A percentile compares a stretch with the other conserved stretches of the same genome.
Conservation (phyloP, 148 eudicot species). For the Silene latifolia region DNA sequence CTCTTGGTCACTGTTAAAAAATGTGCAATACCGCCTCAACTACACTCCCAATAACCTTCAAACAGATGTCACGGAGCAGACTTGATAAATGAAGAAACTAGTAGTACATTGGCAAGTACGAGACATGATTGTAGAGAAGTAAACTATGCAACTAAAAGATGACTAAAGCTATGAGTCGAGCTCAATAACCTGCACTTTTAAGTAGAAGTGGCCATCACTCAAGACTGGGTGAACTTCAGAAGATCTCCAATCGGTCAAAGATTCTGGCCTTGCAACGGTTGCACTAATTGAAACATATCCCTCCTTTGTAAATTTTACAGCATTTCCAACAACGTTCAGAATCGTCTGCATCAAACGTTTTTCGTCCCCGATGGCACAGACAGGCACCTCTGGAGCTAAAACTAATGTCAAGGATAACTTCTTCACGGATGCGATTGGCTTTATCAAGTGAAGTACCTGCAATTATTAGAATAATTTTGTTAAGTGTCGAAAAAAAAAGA, state of each 20-base stretch:
- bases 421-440: conserved; percentile 79
- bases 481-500: not conserved
- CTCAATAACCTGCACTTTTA: conserved; percentile 67
- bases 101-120: not conserved
- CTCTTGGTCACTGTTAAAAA: not conserved
- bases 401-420: conserved; percentile 60
- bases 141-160: no score
- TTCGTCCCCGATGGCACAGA: conserved; percentile 72
- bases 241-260: conserved; percentile 58
- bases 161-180: not conserved
- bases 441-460: conserved; percentile 63
- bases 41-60: not conserved
- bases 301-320: conserved; percentile 83
- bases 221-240: conserved; percentile 50
- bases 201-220: conserved; percentile 64
- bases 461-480: not conserved
- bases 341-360: conserved; percentile 76
- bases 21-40: not conserved
- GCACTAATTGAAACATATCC: conserved; percentile 67
- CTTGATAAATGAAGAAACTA: not conserved
- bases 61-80: not conserved
- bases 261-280: conserved; percentile 67
- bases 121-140: no score
- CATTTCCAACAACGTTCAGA: conserved; percentile 74
- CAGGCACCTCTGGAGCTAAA: conserved; percentile 65